Evolutionary conservation across 306 rosid genomes (phyloP), one percentile per base, ranked within the genome.

Genomic region (Mimosa pudica): DNA sequence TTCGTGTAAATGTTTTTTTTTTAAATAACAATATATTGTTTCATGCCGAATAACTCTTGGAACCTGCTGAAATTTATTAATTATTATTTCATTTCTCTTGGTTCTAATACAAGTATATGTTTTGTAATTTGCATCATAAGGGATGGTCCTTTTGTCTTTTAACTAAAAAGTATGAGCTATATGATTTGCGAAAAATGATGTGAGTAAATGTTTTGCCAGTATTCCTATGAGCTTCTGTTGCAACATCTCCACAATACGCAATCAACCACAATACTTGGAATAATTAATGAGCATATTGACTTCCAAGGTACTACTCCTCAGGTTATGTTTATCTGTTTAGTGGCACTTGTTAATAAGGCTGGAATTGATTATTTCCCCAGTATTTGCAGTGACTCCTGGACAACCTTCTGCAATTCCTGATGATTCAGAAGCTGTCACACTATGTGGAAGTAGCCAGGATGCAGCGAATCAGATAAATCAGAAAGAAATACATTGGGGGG

Each of bases 401-500:
- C 96, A 91, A 82, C 97, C 97, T 75, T 86, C 89, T 83, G 86
- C 88, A 82, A 89, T 96, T 62, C 85, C 91, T 77, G 99, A 96
- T 88, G 99, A 96, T 84, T 86, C 92, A 13, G 98, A 93, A 78
- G 92, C 90, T 51, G 88, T 96, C 64, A 96, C 97, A 65, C 92
- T 96, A 71, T 86, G 80, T 71, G 96, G 98, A 83, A 87, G 86
- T 80, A 91, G 88, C 87, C 99, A 89, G 81, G 98, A 96, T 69
- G 89, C 96, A 71, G 93, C 94, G 68, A 90, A 88, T 84, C 92
- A 67, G 83, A 89, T 88, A 84, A 93, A 96, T 86, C 89, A 91
- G 84, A 96, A 90, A 80, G 98, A 96, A 86, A 86, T 93, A 74
- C 96, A 88, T 14, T 93, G 99, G 98, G 99, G 99, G 93, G 99